These are phyloP conservation scores for Hericium coralloides DNA, from an alignment of 768 basidiomycete genomes.

Conservation along the genomic window DNA sequence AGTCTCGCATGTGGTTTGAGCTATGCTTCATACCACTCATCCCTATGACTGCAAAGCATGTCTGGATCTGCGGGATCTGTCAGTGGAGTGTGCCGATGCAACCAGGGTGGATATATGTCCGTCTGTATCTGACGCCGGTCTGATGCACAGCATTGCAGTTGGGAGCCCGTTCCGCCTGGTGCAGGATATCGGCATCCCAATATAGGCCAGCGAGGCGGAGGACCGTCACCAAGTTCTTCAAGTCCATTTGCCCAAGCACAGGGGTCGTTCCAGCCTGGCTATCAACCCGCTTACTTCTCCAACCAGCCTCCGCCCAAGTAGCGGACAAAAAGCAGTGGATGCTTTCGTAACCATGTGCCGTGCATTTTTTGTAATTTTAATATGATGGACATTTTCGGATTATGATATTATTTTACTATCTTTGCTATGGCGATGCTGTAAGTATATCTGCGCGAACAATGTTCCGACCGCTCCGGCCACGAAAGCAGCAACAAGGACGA, in stretches of 20 bases:
- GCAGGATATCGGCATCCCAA: conserved; percentile 2
- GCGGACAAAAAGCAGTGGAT: not conserved
- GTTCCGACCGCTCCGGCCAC: not conserved
- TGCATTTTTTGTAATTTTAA: not conserved
- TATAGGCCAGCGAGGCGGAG: not conserved
- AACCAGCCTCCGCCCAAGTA: conserved; percentile 19
- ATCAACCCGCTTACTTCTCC: conserved; percentile 28
- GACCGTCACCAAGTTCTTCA: not conserved
- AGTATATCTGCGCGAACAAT: not conserved
- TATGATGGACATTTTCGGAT: not conserved
- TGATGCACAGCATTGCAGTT: conserved; percentile 9
- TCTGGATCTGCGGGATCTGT: conserved; percentile 70
- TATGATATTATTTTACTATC: not conserved
- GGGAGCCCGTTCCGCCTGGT: conserved; percentile 16
- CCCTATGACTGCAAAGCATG: conserved; percentile 48
- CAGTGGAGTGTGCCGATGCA: conserved; percentile 50
- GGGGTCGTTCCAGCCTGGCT: conserved; percentile 16
- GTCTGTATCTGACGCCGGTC: not conserved
- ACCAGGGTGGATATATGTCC: conserved; percentile 32
- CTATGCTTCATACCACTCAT: conserved; percentile 67
- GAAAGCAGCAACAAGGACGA: conserved; percentile 10
- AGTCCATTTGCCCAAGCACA: conserved; percentile 1
- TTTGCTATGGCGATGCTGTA: not conserved
- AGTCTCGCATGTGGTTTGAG: conserved; percentile 66
- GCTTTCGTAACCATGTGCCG: not conserved